phyloP scores from a whole-genome alignment of 805 yeast genomes.

The Pichia cabralensis region DNA sequence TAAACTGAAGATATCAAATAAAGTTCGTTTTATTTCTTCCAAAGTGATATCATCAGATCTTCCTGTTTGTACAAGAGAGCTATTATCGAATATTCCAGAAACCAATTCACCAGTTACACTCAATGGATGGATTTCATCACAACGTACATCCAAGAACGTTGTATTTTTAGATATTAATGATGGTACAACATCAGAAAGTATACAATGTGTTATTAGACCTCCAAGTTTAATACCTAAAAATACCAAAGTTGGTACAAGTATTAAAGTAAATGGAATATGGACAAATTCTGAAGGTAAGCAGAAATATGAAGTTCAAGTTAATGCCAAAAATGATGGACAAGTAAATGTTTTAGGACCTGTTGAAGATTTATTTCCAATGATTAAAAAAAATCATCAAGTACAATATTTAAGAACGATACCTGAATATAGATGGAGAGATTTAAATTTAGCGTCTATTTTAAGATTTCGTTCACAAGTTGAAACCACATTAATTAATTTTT shows the following conservation, averaged over 20 bases:
- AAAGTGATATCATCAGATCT: conserved; percentile 7
- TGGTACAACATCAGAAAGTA: conserved; percentile 49
- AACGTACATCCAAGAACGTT: conserved; percentile 62
- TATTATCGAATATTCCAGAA: conserved; percentile 27
- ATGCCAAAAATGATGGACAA: conserved; percentile 19
- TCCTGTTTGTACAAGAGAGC: conserved; percentile 20
- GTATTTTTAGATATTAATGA: conserved; percentile 76
- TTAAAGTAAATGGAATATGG: conserved; percentile 27
- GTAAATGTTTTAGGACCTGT: conserved; percentile 53
- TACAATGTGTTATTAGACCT: conserved; percentile 47
- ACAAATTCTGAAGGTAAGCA: conserved; percentile 40
- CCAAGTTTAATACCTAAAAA: conserved; percentile 22
- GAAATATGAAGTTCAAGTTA: conserved; percentile 38
- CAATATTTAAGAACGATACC: conserved; percentile 67
- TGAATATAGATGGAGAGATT: conserved; percentile 65
- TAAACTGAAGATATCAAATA: too few relatives aligned
- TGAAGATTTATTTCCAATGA: conserved; percentile 63
- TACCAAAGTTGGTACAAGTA: conserved; percentile 30
- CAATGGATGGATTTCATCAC: conserved; percentile 67
- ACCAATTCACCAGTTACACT: conserved; percentile 32
- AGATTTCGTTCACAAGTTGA: conserved; percentile 68
- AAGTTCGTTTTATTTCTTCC: too few relatives aligned
- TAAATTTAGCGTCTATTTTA: conserved; percentile 52
- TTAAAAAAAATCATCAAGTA: conserved; percentile 62
- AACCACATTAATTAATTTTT: conserved; percentile 40